Evolutionary conservation across 1,139 yeast genomes (phyloP).

Genomic region (Pichia sp.): DNA sequence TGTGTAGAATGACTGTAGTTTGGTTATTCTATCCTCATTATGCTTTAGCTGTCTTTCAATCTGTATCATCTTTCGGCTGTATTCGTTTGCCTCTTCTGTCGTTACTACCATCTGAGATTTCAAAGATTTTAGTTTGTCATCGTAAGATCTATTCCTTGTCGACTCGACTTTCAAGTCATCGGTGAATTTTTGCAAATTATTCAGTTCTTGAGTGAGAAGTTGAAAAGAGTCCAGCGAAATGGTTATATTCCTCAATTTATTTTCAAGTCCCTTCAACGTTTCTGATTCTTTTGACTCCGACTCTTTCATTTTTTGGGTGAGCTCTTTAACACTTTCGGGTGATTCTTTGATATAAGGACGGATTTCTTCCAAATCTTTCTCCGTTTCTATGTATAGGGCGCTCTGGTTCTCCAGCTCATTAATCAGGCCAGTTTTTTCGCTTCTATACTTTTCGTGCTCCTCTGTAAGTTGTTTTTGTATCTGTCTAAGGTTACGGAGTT

Average conservation of each 20-base stretch:
- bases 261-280: constrained; percentile 42
- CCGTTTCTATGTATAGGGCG: constrained; percentile 50
- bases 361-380: constrained; percentile 56
- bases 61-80: constrained; percentile 47
- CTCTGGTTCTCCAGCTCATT: constrained; percentile 53
- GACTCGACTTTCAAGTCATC: constrained; percentile 57
- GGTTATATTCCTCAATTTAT: constrained; percentile 46
- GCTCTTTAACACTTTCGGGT: constrained; percentile 50
- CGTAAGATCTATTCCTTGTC: constrained; percentile 43
- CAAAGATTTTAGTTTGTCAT: constrained; percentile 38
- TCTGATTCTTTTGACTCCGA: constrained; percentile 43
- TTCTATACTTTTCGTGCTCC: constrained; percentile 66
- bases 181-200: constrained; percentile 45
- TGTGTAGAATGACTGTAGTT: constrained; percentile 48
- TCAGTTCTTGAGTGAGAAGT: constrained; percentile 51
- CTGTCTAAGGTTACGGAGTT: constrained; percentile 58
- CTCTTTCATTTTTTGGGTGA: constrained; percentile 52
- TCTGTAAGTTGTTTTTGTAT: constrained; percentile 59
- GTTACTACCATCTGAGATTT: constrained; percentile 46
- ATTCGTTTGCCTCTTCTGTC: constrained; percentile 42
- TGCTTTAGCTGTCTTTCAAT: constrained; percentile 49
- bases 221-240: constrained; percentile 58
- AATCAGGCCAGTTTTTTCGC: constrained; percentile 54
- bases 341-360: constrained; percentile 60
- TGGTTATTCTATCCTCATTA: constrained; percentile 38